Conservation (phyloP, 192 early-diverging fungal species). For the Funneliformis geosporum region DNA sequence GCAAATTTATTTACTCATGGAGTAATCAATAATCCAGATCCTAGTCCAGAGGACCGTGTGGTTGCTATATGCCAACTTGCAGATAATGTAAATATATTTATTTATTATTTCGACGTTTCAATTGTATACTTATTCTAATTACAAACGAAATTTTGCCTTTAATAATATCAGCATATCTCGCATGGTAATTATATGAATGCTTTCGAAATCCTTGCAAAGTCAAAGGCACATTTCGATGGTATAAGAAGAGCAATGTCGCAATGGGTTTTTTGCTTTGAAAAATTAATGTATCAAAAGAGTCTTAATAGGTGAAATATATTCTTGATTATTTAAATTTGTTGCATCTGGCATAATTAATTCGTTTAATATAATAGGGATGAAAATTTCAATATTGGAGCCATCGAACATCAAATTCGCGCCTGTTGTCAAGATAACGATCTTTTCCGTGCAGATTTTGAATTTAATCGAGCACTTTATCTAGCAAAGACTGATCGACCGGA, state of each 20-base stretch:
- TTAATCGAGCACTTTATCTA: conserved; percentile 12
- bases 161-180: conserved; percentile 21
- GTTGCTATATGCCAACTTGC: conserved; percentile 30
- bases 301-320: conserved; percentile 24
- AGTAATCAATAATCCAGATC: background rate
- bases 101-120: background rate
- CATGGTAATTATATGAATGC: conserved; percentile 27
- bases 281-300: conserved; percentile 17
- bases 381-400: conserved; percentile 13
- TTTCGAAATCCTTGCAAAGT: conserved; percentile 16
- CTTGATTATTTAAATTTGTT: background rate
- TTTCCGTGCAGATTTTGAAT: conserved; percentile 23
- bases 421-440: conserved; percentile 27
- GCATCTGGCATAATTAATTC: background rate
- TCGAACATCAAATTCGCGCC: conserved; percentile 25
- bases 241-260: conserved; percentile 6
- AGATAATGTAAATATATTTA: conserved; percentile 12
- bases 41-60: conserved; percentile 25
- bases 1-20: conserved; percentile 14
- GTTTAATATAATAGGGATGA: conserved; percentile 19
- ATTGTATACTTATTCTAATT: background rate
- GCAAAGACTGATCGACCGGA: conserved; percentile 1
- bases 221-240: conserved; percentile 6
- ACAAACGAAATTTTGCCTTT: background rate
- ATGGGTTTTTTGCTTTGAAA: conserved; percentile 27